These are phyloP conservation scores for Neopestalotiopsis sp. DNA, from an alignment of 2,329 filamentous ascomycete genomes.

Conservation along the genomic window DNA sequence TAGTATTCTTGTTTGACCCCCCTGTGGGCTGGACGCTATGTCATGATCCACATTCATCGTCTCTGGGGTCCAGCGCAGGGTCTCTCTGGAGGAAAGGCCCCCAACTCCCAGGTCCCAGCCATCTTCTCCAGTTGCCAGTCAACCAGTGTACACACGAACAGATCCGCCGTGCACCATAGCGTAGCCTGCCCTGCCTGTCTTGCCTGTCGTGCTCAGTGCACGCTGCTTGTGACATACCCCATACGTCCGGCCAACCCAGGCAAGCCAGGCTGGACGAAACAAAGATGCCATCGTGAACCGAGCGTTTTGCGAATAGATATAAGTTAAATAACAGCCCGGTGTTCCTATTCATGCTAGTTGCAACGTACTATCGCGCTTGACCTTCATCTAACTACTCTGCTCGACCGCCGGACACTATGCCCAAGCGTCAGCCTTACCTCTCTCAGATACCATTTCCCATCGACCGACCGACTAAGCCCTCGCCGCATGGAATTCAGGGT, in stretches of 20 bases:
- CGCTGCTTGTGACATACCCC: neutral
- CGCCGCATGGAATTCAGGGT: neutral
- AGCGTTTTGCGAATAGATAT: neutral
- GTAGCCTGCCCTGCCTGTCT: no score
- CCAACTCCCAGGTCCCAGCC: neutral
- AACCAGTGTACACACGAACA: neutral
- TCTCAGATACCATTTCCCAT: neutral
- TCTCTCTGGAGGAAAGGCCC: neutral
- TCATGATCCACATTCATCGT: neutral
- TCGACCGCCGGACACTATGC: neutral
- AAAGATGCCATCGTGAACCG: neutral
- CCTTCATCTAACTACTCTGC: neutral
- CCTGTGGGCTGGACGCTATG: neutral
- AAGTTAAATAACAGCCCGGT: neutral
- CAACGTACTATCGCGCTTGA: neutral
- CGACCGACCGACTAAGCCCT: neutral
- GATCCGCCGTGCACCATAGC: no score
- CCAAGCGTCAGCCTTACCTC: slow-evolving; percentile 8
- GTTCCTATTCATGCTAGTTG: neutral
- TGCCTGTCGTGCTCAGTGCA: no score
- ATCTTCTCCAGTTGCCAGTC: neutral
- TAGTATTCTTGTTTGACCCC: neutral
- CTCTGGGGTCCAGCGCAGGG: neutral
- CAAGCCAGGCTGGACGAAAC: neutral
- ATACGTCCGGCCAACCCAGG: neutral